phyloP scores from a whole-genome alignment of 2,329 filamentous ascomycete genomes.

The Westerdykella ornata region DNA sequence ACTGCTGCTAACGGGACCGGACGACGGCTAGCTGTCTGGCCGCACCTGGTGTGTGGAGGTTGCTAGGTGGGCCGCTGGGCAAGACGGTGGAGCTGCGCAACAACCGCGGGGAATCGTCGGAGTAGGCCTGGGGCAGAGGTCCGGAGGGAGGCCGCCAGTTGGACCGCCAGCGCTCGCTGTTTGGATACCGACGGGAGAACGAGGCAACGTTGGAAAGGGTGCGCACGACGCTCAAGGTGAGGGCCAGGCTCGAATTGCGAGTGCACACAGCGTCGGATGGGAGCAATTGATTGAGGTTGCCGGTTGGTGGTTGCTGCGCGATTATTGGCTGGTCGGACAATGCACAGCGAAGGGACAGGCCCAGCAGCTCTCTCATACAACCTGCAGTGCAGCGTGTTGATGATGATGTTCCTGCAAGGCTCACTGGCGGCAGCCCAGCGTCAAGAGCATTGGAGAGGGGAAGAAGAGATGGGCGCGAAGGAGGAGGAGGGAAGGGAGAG shows the following conservation, averaged over 20 bases:
- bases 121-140: not conserved
- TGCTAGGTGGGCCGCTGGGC: not conserved
- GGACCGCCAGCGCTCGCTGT: no score
- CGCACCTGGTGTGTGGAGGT: not conserved
- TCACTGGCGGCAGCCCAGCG: no score
- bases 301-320: conserved; percentile 5
- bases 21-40: not conserved
- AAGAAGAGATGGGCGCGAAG: conserved; percentile 10
- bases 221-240: not conserved
- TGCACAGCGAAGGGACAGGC: conserved; percentile 10
- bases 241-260: conserved; percentile 17
- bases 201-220: not conserved
- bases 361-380: conserved; percentile 1
- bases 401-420: no score
- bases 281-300: conserved; percentile 22
- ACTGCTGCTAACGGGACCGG: not conserved
- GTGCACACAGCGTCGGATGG: conserved; percentile 24
- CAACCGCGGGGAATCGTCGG: not conserved
- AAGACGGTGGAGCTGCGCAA: not conserved
- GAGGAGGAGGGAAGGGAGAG: conserved; percentile 6
- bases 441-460: no score
- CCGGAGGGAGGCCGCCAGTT: no score
- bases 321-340: conserved; percentile 23
- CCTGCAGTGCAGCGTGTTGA: not conserved
- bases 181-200: no score